Percentiles rank a stretch among this genome's conserved stretches.
Conservation (phyloP, 208 protist species). For the Trypanosoma mega region DNA sequence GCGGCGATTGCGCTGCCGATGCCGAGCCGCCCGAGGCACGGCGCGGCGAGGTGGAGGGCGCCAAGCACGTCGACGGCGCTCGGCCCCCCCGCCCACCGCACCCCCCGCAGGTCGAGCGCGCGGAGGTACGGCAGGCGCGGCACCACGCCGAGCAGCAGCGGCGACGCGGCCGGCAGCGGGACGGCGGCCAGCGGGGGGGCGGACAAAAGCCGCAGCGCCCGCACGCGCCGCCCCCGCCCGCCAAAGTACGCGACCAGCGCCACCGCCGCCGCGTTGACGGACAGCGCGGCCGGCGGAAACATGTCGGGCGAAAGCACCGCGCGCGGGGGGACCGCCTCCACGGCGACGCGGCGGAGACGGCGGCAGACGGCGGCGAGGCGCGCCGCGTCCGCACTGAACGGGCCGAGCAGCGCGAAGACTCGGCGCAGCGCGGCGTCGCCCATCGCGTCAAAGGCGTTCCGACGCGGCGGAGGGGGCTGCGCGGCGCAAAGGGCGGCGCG, state of each 20-base stretch:
- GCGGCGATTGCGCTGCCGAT: constrained; percentile 50
- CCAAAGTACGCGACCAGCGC: constrained; percentile 37
- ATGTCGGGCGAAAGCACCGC: constrained; percentile 34
- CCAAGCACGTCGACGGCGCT: constrained; percentile 44
- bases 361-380: constrained; percentile 50
- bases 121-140: constrained; percentile 42
- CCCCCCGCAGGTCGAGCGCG: constrained; percentile 72
- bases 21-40: constrained; percentile 55
- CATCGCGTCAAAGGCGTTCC: constrained; percentile 44
- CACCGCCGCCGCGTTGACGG: constrained; percentile 18
- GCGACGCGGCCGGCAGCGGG: constrained; percentile 13
- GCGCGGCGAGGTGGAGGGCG: constrained; percentile 67
- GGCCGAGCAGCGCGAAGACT: constrained; percentile 46
- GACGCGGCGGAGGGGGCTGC: constrained; percentile 33
- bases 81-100: constrained; percentile 37
- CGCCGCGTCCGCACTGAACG: constrained; percentile 23
- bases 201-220: constrained; percentile 30
- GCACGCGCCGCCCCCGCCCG: constrained; percentile 47
- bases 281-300: constrained; percentile 37
- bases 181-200: constrained; percentile 35
- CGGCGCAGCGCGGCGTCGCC: constrained; percentile 29
- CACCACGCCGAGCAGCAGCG: constrained; percentile 33
- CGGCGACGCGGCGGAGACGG: constrained; percentile 34
- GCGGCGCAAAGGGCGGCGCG: constrained; percentile 38
- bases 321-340: constrained; percentile 18